Conservation (phyloP, 75 land plant genomes). For the Larix kaempferi region DNA sequence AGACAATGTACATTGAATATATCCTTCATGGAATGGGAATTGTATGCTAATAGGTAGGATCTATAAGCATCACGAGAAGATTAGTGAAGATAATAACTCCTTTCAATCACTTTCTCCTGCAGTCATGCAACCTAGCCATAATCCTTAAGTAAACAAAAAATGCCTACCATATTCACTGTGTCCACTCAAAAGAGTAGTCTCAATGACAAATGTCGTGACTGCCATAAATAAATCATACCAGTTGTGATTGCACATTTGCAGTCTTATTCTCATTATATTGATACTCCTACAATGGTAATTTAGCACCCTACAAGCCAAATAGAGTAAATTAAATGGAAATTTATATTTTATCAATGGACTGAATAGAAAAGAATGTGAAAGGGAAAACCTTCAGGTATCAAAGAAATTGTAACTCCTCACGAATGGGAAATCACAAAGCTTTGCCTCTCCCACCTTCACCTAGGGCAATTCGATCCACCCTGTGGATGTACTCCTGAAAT, state of each 20-base stretch:
- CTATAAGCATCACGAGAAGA: conserved; percentile 95
- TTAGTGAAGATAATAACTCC: conserved; percentile 77
- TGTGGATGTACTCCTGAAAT: conserved; percentile 86
- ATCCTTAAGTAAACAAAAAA: neutral
- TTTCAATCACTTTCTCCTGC: conserved; percentile 76
- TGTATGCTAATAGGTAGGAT: conserved; percentile 82
- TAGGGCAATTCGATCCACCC: conserved; percentile 97
- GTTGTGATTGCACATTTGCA: conserved; percentile 80
- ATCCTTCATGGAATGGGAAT: conserved; percentile 91
- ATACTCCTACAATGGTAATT: conserved; percentile 83
- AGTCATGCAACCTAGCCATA: conserved; percentile 8
- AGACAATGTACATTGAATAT: conserved; percentile 90
- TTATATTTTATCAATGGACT: neutral
- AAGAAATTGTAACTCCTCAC: conserved; percentile 85
- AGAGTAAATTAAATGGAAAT: neutral
- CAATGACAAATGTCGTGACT: neutral
- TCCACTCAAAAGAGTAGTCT: neutral
- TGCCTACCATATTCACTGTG: conserved; percentile 3
- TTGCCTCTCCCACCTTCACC: conserved; percentile 87
- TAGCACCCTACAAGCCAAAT: conserved; percentile 54
- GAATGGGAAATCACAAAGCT: conserved; percentile 80
- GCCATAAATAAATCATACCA: conserved; percentile 37
- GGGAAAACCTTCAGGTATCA: conserved; percentile 71
- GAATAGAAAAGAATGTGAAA: neutral
- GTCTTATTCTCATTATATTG: conserved; percentile 75